Evolutionary conservation across 257 asterid species (phyloP).

Genomic region (Schizonepeta tenuifolia): DNA sequence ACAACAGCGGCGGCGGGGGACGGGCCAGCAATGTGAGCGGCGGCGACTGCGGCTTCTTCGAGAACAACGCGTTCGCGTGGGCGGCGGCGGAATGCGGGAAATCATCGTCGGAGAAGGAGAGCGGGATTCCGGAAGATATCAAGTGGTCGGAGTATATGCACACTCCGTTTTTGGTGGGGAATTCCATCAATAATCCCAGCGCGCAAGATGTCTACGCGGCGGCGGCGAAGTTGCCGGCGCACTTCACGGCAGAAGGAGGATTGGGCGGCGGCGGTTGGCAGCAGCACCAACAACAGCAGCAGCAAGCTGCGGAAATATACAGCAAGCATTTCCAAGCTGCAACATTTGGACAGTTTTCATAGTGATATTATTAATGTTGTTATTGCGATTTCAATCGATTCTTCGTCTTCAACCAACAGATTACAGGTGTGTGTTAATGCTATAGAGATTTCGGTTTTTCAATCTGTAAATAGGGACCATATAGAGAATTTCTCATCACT

Average conservation of each 20-base stretch:
- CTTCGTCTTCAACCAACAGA: neutral
- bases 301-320: slow-evolving; percentile 43
- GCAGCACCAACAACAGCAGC: slow-evolving; percentile 50
- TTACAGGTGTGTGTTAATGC: slow-evolving; percentile 52
- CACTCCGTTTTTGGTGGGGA: slow-evolving; percentile 56
- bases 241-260: slow-evolving; percentile 39
- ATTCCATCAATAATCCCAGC: slow-evolving; percentile 32
- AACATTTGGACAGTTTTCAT: slow-evolving; percentile 72
- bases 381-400: neutral
- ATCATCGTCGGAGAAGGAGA: slow-evolving; percentile 35
- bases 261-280: slow-evolving; percentile 41
- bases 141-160: slow-evolving; percentile 84
- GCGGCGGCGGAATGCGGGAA: slow-evolving; percentile 42
- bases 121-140: slow-evolving; percentile 47
- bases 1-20: neutral
- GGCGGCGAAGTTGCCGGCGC: slow-evolving; percentile 45
- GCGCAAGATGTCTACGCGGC: slow-evolving; percentile 50
- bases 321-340: slow-evolving; percentile 65
- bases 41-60: slow-evolving; percentile 38
- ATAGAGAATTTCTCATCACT: slow-evolving; percentile 40
- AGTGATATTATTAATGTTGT: slow-evolving; percentile 11
- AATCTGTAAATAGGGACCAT: slow-evolving; percentile 70
- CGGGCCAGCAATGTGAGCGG: slow-evolving; percentile 8
- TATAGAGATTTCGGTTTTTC: slow-evolving; percentile 41
- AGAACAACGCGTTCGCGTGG: slow-evolving; percentile 51